Conservation (phyloP, 2,329 filamentous ascomycete species). For the Ceratocystis papillata region DNA sequence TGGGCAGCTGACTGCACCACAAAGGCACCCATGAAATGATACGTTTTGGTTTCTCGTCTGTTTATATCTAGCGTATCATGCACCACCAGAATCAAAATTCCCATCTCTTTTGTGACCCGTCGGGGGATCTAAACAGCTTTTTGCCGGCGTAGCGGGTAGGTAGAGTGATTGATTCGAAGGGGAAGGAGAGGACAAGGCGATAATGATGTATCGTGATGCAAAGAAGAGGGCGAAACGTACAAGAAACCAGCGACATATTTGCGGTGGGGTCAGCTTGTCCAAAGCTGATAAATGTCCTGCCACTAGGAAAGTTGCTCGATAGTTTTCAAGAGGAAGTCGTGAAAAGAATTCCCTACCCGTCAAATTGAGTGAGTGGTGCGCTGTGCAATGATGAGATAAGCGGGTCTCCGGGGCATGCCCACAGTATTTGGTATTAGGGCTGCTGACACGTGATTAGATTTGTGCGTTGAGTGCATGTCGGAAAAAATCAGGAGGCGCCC, state of each 20-base stretch:
- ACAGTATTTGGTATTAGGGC: conserved; percentile 25
- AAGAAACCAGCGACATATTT: conserved; percentile 26
- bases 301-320: conserved; percentile 25
- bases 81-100: not conserved
- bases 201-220: conserved; percentile 9
- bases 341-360: conserved; percentile 21
- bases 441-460: conserved; percentile 24
- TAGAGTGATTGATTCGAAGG: conserved; percentile 7
- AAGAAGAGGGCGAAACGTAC: conserved; percentile 21
- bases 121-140: conserved; percentile 4
- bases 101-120: not conserved
- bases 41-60: not conserved
- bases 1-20: not conserved
- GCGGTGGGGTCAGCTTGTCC: conserved; percentile 31
- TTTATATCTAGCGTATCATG: not conserved
- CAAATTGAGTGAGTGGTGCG: conserved; percentile 23
- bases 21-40: not conserved
- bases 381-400: conserved; percentile 24
- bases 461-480: not conserved
- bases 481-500: not conserved
- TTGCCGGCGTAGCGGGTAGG: not conserved
- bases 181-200: not conserved
- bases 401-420: conserved; percentile 24
- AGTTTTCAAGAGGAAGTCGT: conserved; percentile 23
- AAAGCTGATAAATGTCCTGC: conserved; percentile 27